These are phyloP conservation scores for Capsicum baccatum DNA, from an alignment of 257 asterid species.

Conservation along the genomic window DNA sequence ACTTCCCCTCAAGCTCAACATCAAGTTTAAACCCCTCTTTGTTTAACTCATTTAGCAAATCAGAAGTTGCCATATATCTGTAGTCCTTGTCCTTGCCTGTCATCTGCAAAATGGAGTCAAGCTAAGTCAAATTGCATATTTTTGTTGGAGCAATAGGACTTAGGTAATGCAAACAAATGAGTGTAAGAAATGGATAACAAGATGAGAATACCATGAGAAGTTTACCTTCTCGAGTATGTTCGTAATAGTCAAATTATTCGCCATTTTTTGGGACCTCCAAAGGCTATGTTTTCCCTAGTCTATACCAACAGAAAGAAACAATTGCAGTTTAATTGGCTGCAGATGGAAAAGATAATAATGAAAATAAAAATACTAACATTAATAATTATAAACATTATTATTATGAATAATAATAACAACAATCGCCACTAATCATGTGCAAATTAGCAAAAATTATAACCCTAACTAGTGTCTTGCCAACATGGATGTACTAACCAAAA, in stretches of 20 bases:
- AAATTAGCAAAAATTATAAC: not conserved
- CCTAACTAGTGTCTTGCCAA: not conserved
- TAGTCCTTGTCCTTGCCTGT: slow-evolving; percentile 98
- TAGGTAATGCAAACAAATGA: not conserved
- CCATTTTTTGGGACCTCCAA: slow-evolving; percentile 43
- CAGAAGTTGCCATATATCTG: slow-evolving; percentile 99
- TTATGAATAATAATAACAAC: not conserved
- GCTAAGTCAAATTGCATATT: slow-evolving; percentile 18
- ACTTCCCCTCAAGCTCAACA: slow-evolving; percentile 76
- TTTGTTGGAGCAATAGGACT: not conserved
- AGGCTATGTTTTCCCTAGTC: slow-evolving; percentile 7
- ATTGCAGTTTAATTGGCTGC: slow-evolving; percentile 25
- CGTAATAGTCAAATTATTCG: slow-evolving; percentile 56
- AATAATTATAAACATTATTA: not conserved
- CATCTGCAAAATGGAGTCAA: slow-evolving; percentile 63
- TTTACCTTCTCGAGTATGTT: slow-evolving; percentile 87
- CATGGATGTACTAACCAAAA: not conserved
- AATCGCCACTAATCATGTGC: not conserved
- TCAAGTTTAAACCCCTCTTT: slow-evolving; percentile 90
- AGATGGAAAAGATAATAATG: slow-evolving; percentile 17
- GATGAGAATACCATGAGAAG: slow-evolving; percentile 1
- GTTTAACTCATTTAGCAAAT: slow-evolving; percentile 89
- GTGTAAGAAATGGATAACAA: not conserved
- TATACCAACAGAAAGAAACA: slow-evolving; percentile 37
- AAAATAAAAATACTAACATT: slow-evolving; percentile 1